Percentiles rank a stretch among this genome's conserved stretches.
Evolutionary conservation across 1,139 yeast species (phyloP).

Genomic region (Insectozyma bohioensis): DNA sequence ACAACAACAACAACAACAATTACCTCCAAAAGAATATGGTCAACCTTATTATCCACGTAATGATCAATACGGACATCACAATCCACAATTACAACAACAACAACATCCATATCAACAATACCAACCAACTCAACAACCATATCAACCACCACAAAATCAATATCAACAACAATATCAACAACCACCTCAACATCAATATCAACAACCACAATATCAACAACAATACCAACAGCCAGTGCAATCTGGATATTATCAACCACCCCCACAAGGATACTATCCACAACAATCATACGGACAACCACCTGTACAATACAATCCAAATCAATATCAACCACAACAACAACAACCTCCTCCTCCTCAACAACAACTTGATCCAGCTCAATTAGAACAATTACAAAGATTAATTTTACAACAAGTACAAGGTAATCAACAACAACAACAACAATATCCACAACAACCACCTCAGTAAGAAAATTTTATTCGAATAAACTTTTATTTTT

Average conservation of each 20-base stretch:
- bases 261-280: constrained; percentile 3
- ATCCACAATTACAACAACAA: constrained; percentile 5
- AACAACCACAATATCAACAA: constrained; percentile 8
- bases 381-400: constrained; percentile 18
- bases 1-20: constrained; percentile 13
- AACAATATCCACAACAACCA: constrained; percentile 3
- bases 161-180: constrained; percentile 8
- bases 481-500: constrained; percentile 1
- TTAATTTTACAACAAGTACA: constrained; percentile 16
- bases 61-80: constrained; percentile 2
- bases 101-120: constrained; percentile 5
- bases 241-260: constrained; percentile 8
- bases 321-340: constrained; percentile 17
- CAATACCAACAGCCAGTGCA: constrained; percentile 6
- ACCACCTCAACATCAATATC: constrained; percentile 1
- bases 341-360: constrained; percentile 7
- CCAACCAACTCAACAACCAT: constrained; percentile 10
- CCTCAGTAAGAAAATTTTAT: constrained; percentile 4
- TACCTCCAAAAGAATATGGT: constrained; percentile 10
- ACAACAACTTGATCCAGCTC: constrained; percentile 16
- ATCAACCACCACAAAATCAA: neutral
- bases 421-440: constrained; percentile 10
- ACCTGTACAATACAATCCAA: constrained; percentile 4
- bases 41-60: constrained; percentile 3
- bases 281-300: constrained; percentile 9